Evolutionary conservation across 2,329 filamentous ascomycete species (phyloP), one percentile per base, ranked within the genome.

Genomic region (Xylariaceae sp.): DNA sequence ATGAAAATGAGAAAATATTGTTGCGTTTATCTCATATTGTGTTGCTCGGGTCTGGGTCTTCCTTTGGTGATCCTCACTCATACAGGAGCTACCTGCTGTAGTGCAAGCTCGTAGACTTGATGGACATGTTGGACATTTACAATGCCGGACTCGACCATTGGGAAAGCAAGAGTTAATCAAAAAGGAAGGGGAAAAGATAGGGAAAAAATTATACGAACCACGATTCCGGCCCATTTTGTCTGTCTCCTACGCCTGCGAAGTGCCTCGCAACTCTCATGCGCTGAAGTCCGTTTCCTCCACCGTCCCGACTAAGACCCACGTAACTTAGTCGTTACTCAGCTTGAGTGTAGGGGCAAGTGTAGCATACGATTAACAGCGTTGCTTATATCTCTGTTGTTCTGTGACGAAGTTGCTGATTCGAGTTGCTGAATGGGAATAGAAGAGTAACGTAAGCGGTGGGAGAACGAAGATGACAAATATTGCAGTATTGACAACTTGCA

Each of bases 221-320:
- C 79, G 75, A 78, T 78, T 81, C 65, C 79, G 77, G 66, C 71
- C 78, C 79, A 81, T 81, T 60, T 73, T 79, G 63, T 45, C 55
- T 55, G 44, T 50, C 29, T 49, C 50, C 32, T 45, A 48, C 44
- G 27, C 27, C 27, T 20, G 47, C 23, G 40, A 55, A 36, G 20
- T 39, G 35, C 55, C 48, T 39, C 46, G 42, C 48, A 35, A 43
- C 53, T 51, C 56, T 45, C 47, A 54, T 52, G 42, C 47, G 45
- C 36, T 24, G 40, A 48, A 49, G 23, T 26, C n/a, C 4, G 23
- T 37, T 20, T 36, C 23, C 32, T 47, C 32, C 9, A 30, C 32
- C 26, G 35, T 36, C 47, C 50, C 50, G 29, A 53, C 46, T 53
- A 51, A 13, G 41, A 33, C 5, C n/a, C 42, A 50, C 44, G 36